Conservation (phyloP, 495 filamentous ascomycete genomes). For the Xylaria sp. region DNA sequence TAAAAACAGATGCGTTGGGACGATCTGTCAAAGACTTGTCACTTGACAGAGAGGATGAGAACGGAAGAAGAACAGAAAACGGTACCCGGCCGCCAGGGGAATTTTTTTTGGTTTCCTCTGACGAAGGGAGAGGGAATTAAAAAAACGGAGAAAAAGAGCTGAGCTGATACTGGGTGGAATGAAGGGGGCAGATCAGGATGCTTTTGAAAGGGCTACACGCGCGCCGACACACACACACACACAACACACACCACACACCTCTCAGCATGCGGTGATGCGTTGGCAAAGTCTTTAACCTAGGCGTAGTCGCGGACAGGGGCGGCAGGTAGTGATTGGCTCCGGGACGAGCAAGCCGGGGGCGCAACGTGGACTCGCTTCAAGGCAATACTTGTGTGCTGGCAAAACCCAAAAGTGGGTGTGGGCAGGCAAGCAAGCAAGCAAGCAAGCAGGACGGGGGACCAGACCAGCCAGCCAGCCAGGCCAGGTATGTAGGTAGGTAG, state of each 20-base stretch:
- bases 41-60: constrained; percentile 14
- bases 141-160: constrained; percentile 14
- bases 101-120: too few species aligned
- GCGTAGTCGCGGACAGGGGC: constrained; percentile 37
- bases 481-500: too few species aligned
- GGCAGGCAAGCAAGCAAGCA: too few species aligned
- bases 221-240: constrained; percentile 42
- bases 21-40: constrained; percentile 6
- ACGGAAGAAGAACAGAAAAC: neutral
- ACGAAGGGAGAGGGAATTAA: constrained; percentile 11
- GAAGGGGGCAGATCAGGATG: constrained; percentile 26
- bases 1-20: neutral
- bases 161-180: constrained; percentile 40
- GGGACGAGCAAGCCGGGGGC: constrained; percentile 36
- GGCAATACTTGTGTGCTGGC: constrained; percentile 29
- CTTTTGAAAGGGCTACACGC: constrained; percentile 27
- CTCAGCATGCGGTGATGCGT: constrained; percentile 51
- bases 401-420: constrained; percentile 35
- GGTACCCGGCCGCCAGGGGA: neutral
- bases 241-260: constrained; percentile 56
- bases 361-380: constrained; percentile 43
- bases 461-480: too few species aligned
- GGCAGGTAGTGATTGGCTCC: constrained; percentile 43
- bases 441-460: too few species aligned
- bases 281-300: constrained; percentile 47